Conservation (phyloP, 2,329 filamentous ascomycete species). For the Talaromyces sp. region DNA sequence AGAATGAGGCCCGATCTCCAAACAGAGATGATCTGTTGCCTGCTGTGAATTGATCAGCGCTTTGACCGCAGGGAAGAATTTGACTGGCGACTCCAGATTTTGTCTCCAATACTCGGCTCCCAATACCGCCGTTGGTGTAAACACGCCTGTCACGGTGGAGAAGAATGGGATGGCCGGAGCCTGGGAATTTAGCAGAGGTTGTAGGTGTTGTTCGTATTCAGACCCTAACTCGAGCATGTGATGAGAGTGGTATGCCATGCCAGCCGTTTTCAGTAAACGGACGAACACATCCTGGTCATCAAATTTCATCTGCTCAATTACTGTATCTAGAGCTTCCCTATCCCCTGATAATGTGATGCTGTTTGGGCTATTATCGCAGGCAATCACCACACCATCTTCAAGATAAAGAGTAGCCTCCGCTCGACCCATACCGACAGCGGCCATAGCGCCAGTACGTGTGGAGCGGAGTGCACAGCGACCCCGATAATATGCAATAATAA, state of each 20-base stretch:
- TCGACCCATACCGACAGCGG: constrained; percentile 7
- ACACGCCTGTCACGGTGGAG: background rate
- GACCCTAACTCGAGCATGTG: constrained; percentile 21
- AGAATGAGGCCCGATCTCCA: constrained; percentile 24
- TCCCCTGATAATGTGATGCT: constrained; percentile 21
- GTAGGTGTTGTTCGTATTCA: constrained; percentile 4
- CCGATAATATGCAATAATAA: background rate
- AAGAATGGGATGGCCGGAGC: background rate
- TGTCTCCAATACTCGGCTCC: background rate
- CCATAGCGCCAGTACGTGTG: constrained; percentile 6
- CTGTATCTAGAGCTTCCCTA: background rate
- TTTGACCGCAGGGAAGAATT: constrained; percentile 3
- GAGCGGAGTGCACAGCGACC: constrained; percentile 30
- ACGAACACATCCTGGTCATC: background rate
- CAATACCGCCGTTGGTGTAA: background rate
- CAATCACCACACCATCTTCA: constrained; percentile 14
- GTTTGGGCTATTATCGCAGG: constrained; percentile 21
- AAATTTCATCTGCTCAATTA: background rate
- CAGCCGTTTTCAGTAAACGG: background rate
- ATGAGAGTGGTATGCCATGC: constrained; percentile 14
- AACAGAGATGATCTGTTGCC: background rate
- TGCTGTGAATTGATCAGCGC: background rate
- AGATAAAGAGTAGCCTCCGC: background rate
- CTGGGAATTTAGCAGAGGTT: background rate
- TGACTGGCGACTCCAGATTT: constrained; percentile 21